Conservation (phyloP, 495 filamentous ascomycete genomes). For the Thermothielavioides terrestris region DNA sequence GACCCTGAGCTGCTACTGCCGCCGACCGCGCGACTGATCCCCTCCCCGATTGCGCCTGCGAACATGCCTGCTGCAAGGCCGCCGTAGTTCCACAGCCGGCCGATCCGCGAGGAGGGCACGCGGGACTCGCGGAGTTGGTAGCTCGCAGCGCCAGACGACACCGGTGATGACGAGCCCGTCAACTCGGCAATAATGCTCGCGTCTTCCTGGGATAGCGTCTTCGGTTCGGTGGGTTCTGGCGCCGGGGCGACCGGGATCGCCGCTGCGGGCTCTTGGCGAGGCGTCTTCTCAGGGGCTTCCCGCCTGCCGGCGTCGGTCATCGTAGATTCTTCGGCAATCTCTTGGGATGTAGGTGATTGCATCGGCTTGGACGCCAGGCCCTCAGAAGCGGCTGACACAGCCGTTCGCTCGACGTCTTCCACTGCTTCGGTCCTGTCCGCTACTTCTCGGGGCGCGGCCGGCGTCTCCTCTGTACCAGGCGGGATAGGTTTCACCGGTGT, state of each 20-base stretch:
- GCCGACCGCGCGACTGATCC: slow-evolving; percentile 59
- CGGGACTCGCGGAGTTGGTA: slow-evolving; percentile 82
- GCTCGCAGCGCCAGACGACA: slow-evolving; percentile 8
- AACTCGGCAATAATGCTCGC: slow-evolving; percentile 13
- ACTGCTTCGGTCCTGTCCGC: too few species aligned
- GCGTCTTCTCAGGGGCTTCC: background rate
- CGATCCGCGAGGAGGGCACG: slow-evolving; percentile 79
- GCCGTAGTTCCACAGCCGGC: slow-evolving; percentile 88
- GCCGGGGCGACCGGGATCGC: background rate
- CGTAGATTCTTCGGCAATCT: background rate
- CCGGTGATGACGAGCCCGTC: background rate
- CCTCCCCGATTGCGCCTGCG: slow-evolving; percentile 82
- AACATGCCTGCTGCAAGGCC: slow-evolving; percentile 92
- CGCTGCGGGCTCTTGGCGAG: background rate
- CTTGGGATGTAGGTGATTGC: background rate
- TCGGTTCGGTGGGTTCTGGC: background rate
- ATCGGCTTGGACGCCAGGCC: background rate
- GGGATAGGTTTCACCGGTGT: background rate
- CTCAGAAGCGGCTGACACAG: too few species aligned
- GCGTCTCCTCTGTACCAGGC: too few species aligned
- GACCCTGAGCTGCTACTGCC: slow-evolving; percentile 55
- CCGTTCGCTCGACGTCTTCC: too few species aligned
- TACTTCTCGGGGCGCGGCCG: too few species aligned
- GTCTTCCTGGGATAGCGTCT: slow-evolving; percentile 6
- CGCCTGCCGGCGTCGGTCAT: background rate